These are phyloP conservation scores for Thalassiosira mediterranea DNA, from an alignment of 352 stramenopile genomes.

Conservation along the genomic window DNA sequence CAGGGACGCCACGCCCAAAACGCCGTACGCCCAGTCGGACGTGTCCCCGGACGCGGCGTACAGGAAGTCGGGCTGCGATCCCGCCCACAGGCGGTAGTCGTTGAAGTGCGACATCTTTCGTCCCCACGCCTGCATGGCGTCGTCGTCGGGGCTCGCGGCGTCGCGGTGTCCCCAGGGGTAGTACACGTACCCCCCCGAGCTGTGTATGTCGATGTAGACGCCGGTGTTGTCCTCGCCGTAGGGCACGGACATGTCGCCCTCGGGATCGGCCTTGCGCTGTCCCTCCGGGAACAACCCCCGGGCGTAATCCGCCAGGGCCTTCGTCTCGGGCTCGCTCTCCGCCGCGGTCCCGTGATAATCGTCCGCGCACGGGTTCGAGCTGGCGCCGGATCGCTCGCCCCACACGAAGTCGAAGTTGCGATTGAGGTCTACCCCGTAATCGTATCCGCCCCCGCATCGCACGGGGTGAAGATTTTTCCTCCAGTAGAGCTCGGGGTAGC, in stretches of 20 bases:
- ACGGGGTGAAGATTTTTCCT: constrained; percentile 59
- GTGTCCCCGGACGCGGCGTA: constrained; percentile 38
- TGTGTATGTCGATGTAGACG: constrained; percentile 25
- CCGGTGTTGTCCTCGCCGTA: constrained; percentile 48
- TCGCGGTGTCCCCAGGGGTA: constrained; percentile 35
- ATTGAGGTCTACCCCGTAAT: constrained; percentile 64
- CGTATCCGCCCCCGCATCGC: constrained; percentile 9
- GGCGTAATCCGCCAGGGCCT: constrained; percentile 52
- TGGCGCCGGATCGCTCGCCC: constrained; percentile 39
- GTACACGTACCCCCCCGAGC: constrained; percentile 3
- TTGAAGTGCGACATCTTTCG: constrained; percentile 41
- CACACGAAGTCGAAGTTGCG: constrained; percentile 68
- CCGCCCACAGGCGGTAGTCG: constrained; percentile 27
- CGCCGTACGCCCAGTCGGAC: constrained; percentile 48
- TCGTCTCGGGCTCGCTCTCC: constrained; percentile 54
- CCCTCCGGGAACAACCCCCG: constrained; percentile 45
- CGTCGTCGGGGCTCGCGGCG: constrained; percentile 45
- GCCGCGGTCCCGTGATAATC: constrained; percentile 45
- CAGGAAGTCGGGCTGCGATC: constrained; percentile 22
- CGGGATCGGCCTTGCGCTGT: constrained; percentile 35
- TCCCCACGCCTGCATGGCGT: constrained; percentile 28
- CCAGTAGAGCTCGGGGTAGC: constrained; percentile 22
- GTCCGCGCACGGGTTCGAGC: constrained; percentile 29
- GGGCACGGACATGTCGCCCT: constrained; percentile 17
- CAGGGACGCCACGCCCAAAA: constrained; percentile 40